These are phyloP conservation scores for Melanogaster broomeanus DNA, from an alignment of 768 basidiomycete species.

Conservation along the genomic window DNA sequence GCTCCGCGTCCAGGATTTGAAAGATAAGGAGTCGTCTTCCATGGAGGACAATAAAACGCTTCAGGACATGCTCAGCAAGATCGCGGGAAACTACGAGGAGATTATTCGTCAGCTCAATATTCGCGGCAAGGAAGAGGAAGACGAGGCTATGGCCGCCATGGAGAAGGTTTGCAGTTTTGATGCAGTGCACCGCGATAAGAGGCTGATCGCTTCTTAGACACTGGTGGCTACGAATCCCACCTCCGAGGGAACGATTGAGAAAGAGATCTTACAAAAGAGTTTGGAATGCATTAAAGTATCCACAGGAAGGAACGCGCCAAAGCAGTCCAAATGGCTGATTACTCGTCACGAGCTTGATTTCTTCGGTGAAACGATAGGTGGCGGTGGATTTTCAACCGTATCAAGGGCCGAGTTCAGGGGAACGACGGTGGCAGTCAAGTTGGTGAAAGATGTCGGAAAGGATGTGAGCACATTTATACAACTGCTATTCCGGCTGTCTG, in stretches of 20 bases:
- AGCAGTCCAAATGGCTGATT: slow-evolving; percentile 21
- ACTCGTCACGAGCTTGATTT: slow-evolving; percentile 28
- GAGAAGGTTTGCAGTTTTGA: neutral
- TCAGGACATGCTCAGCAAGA: neutral
- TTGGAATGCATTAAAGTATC: slow-evolving; percentile 1
- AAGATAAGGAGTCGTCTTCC: neutral
- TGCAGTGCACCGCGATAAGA: too few relatives aligned
- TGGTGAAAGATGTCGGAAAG: neutral
- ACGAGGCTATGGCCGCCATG: slow-evolving; percentile 4
- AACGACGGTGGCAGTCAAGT: slow-evolving; percentile 5
- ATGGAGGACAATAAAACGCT: neutral
- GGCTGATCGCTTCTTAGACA: neutral
- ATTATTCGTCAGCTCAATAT: neutral
- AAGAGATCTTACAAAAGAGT: slow-evolving; percentile 1
- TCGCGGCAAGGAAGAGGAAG: neutral
- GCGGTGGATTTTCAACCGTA: slow-evolving; percentile 24
- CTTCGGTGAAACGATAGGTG: slow-evolving; percentile 22
- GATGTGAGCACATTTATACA: neutral
- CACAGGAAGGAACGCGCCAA: slow-evolving; percentile 4
- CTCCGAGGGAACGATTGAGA: neutral
- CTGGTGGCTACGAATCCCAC: neutral
- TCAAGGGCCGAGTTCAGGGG: slow-evolving; percentile 1
- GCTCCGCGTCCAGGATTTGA: neutral
- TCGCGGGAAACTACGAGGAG: slow-evolving; percentile 1
- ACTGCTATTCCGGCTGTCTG: neutral